Conservation (phyloP, 768 basidiomycete species). For the Naganishia antarctica region DNA sequence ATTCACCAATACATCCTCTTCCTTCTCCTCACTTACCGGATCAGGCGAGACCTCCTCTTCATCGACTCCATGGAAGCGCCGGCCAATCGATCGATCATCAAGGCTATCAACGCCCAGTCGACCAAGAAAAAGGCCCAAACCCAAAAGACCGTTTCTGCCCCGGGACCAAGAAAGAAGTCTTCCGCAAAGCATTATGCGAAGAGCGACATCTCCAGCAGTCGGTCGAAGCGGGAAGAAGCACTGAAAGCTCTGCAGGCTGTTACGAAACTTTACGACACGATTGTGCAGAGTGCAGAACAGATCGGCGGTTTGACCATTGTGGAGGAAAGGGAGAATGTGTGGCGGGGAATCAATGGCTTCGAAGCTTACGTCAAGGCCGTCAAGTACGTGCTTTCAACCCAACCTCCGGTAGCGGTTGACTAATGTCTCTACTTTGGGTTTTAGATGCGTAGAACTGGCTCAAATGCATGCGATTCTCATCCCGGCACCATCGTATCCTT, state of each 20-base stretch:
- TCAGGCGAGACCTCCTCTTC: slow-evolving; percentile 80
- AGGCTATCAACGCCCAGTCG: slow-evolving; percentile 1
- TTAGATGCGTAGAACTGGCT: slow-evolving; percentile 69
- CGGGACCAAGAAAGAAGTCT: neutral
- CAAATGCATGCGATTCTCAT: slow-evolving; percentile 59
- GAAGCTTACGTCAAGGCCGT: slow-evolving; percentile 69
- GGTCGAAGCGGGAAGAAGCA: slow-evolving; percentile 39
- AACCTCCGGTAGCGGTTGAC: neutral
- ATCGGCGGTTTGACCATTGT: slow-evolving; percentile 78
- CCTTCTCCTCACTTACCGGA: slow-evolving; percentile 78
- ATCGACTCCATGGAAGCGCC: slow-evolving; percentile 44
- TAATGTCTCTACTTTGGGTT: neutral
- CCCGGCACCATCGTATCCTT: slow-evolving; percentile 41
- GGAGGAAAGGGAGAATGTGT: slow-evolving; percentile 79
- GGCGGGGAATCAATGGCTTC: slow-evolving; percentile 70
- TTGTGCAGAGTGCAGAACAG: slow-evolving; percentile 76
- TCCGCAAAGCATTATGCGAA: slow-evolving; percentile 23
- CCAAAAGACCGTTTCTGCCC: slow-evolving; percentile 4
- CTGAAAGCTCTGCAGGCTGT: slow-evolving; percentile 74
- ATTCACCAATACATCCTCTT: slow-evolving; percentile 82
- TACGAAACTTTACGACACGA: slow-evolving; percentile 76
- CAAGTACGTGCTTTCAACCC: slow-evolving; percentile 53
- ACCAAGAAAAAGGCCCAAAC: slow-evolving; percentile 22
- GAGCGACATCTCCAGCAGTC: slow-evolving; percentile 14
- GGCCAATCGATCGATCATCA: neutral